phyloP scores from a whole-genome alignment of 345 rosid genomes.

The Lenwebbia sp. region DNA sequence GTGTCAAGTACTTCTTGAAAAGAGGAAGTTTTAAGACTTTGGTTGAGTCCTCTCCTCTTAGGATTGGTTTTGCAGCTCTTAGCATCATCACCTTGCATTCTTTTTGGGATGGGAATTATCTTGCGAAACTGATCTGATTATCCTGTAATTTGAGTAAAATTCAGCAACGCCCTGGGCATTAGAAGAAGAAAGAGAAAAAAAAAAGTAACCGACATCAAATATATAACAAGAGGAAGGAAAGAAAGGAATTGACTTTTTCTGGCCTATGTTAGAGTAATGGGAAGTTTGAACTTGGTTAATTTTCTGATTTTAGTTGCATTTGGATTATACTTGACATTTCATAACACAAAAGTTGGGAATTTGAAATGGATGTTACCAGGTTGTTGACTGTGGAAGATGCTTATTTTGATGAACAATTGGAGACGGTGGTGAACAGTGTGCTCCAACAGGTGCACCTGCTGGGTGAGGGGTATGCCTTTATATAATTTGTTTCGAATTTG shows the following conservation, averaged over 20 bases:
- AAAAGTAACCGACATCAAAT: neutral
- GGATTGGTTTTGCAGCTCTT: neutral
- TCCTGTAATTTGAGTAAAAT: neutral
- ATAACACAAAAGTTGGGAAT: constrained; percentile 2
- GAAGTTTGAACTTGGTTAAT: neutral
- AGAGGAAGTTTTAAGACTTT: neutral
- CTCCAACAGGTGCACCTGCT: constrained; percentile 46
- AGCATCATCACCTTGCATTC: neutral
- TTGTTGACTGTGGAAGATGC: constrained; percentile 66
- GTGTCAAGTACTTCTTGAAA: neutral
- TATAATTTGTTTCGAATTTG: neutral
- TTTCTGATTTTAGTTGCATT: neutral
- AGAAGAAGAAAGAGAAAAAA: neutral
- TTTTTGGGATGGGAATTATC: neutral
- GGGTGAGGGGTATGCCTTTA: constrained; percentile 71
- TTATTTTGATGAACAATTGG: constrained; percentile 46
- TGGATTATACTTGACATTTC: neutral
- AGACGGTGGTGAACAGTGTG: constrained; percentile 34
- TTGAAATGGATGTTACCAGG: constrained; percentile 33
- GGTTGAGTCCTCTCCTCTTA: neutral
- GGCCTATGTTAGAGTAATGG: neutral
- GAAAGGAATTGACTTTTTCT: neutral
- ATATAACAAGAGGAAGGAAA: neutral
- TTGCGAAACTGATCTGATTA: neutral
- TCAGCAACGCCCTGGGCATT: neutral